Percentiles rank a stretch among this genome's conserved stretches.
phyloP scores from a whole-genome alignment of 2,329 filamentous ascomycete genomes.

The Trichoderma gracile region DNA sequence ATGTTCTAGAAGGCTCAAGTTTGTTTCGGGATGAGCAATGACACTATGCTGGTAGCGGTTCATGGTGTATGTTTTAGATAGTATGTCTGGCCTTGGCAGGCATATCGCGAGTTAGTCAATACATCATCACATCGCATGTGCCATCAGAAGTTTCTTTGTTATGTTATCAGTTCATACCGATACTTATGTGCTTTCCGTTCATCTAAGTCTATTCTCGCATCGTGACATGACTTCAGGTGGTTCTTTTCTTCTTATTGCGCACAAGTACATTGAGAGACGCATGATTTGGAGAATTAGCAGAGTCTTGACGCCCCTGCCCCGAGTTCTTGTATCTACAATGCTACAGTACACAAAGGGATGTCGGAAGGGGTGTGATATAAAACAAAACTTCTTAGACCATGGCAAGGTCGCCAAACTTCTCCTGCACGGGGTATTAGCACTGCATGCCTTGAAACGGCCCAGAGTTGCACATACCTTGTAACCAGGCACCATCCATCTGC shows the following conservation, averaged over 20 bases:
- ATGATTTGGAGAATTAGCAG: conserved; percentile 36
- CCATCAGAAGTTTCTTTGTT: conserved; percentile 12
- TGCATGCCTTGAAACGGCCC: background rate
- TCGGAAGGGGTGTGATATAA: conserved; percentile 36
- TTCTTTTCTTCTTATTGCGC: conserved; percentile 3
- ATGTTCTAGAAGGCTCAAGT: conserved; percentile 25
- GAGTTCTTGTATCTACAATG: conserved; percentile 65
- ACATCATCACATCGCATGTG: background rate
- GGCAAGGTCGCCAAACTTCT: conserved; percentile 98
- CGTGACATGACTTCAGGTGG: background rate
- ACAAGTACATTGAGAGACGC: conserved; percentile 12
- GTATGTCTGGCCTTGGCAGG: background rate
- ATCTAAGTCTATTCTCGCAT: conserved; percentile 6
- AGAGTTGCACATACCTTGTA: conserved; percentile 78
- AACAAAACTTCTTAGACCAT: conserved; percentile 69
- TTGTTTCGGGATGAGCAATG: conserved; percentile 19
- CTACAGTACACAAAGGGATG: conserved; percentile 66
- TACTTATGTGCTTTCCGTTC: background rate
- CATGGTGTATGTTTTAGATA: conserved; percentile 21
- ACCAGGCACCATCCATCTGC: conserved; percentile 95
- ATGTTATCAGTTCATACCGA: conserved; percentile 12
- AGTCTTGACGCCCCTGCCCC: conserved; percentile 37
- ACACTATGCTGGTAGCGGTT: background rate
- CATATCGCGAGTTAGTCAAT: conserved; percentile 7
- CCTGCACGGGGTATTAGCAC: conserved; percentile 63